A percentile compares a stretch with the other conserved stretches of the same genome.
phyloP scores from a whole-genome alignment of 2,329 filamentous ascomycete species.

The Coniella lustricola region DNA sequence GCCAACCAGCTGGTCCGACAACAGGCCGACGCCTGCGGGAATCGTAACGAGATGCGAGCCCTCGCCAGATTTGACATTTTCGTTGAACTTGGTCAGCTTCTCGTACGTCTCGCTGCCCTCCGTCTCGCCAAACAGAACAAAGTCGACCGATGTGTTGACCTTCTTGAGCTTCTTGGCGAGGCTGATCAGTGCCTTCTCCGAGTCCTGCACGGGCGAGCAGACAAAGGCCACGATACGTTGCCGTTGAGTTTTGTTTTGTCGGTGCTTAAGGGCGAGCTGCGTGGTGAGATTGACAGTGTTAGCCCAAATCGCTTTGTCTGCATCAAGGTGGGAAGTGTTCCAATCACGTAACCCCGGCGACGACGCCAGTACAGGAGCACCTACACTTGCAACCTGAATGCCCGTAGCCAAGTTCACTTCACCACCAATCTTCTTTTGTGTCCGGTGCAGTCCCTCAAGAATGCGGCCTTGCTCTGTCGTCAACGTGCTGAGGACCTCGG shows the following conservation, averaged over 20 bases:
- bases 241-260: slow-evolving; percentile 93
- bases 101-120: slow-evolving; percentile 82
- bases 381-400: slow-evolving; percentile 89
- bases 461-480: slow-evolving; percentile 96
- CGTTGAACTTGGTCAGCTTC: slow-evolving; percentile 90
- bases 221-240: slow-evolving; percentile 96
- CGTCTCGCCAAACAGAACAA: slow-evolving; percentile 89
- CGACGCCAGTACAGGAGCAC: slow-evolving; percentile 25
- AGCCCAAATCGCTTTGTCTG: not conserved
- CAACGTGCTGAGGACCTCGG: slow-evolving; percentile 91
- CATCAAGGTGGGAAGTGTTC: slow-evolving; percentile 18
- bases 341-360: not conserved
- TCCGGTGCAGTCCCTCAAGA: slow-evolving; percentile 83
- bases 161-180: slow-evolving; percentile 99
- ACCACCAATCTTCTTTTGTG: slow-evolving; percentile 84
- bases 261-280: slow-evolving; percentile 92
- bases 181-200: slow-evolving; percentile 80
- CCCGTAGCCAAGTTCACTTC: slow-evolving; percentile 83
- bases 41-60: slow-evolving; percentile 88
- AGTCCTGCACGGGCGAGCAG: slow-evolving; percentile 85
- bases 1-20: slow-evolving; percentile 85
- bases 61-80: slow-evolving; percentile 83
- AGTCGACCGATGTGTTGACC: slow-evolving; percentile 87
- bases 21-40: slow-evolving; percentile 80
- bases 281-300: not conserved